phyloP scores from a whole-genome alignment of 768 basidiomycete species.

The Termitomyces eurrhizus region DNA sequence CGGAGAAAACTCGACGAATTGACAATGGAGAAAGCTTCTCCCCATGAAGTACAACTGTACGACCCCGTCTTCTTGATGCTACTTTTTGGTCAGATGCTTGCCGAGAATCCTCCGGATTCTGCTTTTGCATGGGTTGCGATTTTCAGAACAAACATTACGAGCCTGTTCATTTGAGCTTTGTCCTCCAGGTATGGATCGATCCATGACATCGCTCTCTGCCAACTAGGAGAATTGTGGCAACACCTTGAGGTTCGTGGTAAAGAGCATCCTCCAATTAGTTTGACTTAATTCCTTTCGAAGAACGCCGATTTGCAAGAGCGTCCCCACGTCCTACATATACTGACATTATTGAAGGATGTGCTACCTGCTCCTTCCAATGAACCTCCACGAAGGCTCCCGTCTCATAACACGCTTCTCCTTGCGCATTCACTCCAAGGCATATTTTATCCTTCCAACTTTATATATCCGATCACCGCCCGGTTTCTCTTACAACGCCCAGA shows the following conservation, averaged over 20 bases:
- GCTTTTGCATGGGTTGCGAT: slow-evolving; percentile 83
- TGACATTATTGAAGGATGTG: slow-evolving; percentile 60
- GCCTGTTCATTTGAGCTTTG: slow-evolving; percentile 67
- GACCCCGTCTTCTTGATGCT: slow-evolving; percentile 77
- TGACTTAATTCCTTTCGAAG: slow-evolving; percentile 22
- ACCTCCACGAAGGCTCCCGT: slow-evolving; percentile 57
- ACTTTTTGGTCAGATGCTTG: slow-evolving; percentile 64
- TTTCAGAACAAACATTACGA: slow-evolving; percentile 75
- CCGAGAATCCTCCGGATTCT: slow-evolving; percentile 51
- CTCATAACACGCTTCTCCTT: slow-evolving; percentile 77
- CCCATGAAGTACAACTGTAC: slow-evolving; percentile 48
- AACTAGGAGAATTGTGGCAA: slow-evolving; percentile 58
- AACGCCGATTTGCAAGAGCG: slow-evolving; percentile 73
- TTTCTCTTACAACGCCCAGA: slow-evolving; percentile 89
- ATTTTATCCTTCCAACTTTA: slow-evolving; percentile 84
- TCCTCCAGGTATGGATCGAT: slow-evolving; percentile 61
- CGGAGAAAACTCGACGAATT: slow-evolving; percentile 51
- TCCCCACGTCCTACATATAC: slow-evolving; percentile 66
- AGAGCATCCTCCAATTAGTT: background rate
- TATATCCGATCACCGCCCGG: slow-evolving; percentile 80
- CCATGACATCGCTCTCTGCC: slow-evolving; percentile 56
- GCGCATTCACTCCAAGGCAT: slow-evolving; percentile 77
- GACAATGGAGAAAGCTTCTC: slow-evolving; percentile 16
- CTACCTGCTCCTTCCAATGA: slow-evolving; percentile 39
- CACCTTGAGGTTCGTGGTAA: slow-evolving; percentile 53